Base-by-base conservation (phyloP, 176 grass and related monocot species). In the Puccinellia tenuiflora region DNA sequence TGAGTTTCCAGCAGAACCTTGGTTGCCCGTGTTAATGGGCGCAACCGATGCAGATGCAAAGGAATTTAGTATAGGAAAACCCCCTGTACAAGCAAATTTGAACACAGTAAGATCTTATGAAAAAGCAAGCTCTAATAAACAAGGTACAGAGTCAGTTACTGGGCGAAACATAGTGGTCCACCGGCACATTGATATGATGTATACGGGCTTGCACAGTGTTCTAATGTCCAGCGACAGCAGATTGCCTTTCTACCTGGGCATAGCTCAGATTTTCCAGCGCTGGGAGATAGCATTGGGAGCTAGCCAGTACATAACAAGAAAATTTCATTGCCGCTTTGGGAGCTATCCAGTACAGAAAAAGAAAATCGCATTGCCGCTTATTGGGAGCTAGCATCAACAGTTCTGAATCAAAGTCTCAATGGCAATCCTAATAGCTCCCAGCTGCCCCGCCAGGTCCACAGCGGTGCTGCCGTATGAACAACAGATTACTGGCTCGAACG, bases 1-100 rank as follows among this genome's bases (percentile, higher is more conserved):
- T 15, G 81, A 28, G 40, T 64, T 88, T 70, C 83, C 78, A 81
- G n/a, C 83, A 20, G 87, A 82, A 63, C 79, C 64, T 71, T 73
- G 83, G 72, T 65, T 77, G 20, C 28, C 73, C 26, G 56, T 3
- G 65, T 86, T 82, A 56, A 79, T 24, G 60, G 88, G 79, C 5
- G 88, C 40, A 66, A 73, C 83, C 0, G 65, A 90, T 54, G 83
- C 54, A 57, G 73, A 82, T 20, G 65, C 25, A 12, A 90, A 82
- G 73, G 83, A 78, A 73, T 82, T 82, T 25, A 55, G 34, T 72
- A 82, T 78, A 11, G 79, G 54, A 15, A 86, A 82, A 15, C 79
- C 79, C 21, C 65, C 65, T 68, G 35, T 90, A n/a, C 43, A 64
- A 9, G 21, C 29, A 85, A 21, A 71, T 60, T 74, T 89, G 5